phyloP scores from a whole-genome alignment of 805 yeast genomes.

The Wickerhamiella hasegawae region DNA sequence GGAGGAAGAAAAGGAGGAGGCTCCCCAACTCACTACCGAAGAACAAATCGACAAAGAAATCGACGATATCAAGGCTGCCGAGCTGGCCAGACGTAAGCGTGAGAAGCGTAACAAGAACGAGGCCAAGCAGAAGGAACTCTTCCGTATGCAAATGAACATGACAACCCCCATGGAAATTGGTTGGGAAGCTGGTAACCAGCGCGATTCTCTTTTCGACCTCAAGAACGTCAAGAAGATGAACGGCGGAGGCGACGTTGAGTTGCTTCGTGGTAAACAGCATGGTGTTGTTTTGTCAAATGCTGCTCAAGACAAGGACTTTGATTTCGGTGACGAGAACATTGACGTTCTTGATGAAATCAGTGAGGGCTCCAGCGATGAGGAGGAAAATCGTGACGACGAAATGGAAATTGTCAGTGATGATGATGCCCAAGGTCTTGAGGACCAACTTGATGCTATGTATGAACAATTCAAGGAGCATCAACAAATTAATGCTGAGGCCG shows the following conservation, averaged over 20 bases:
- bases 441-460: slow-evolving; percentile 73
- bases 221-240: slow-evolving; percentile 83
- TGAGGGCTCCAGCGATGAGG: slow-evolving; percentile 20
- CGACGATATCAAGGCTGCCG: slow-evolving; percentile 53
- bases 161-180: slow-evolving; percentile 84
- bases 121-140: slow-evolving; percentile 68
- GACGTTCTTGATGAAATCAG: slow-evolving; percentile 23
- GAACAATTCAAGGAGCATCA: slow-evolving; percentile 37
- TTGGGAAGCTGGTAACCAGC: slow-evolving; percentile 74
- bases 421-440: slow-evolving; percentile 47
- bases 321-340: slow-evolving; percentile 15
- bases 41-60: slow-evolving; percentile 79
- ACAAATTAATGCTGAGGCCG: slow-evolving; percentile 31
- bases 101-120: slow-evolving; percentile 75
- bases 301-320: slow-evolving; percentile 8
- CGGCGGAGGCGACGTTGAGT: slow-evolving; percentile 39
- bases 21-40: slow-evolving; percentile 60
- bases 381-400: slow-evolving; percentile 18
- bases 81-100: slow-evolving; percentile 52
- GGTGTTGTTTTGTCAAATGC: slow-evolving; percentile 18
- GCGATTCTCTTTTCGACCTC: slow-evolving; percentile 65
- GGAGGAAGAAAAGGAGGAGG: slow-evolving; percentile 34
- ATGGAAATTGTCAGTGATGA: slow-evolving; percentile 19
- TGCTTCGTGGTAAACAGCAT: slow-evolving; percentile 54
- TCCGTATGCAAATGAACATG: slow-evolving; percentile 93